A percentile compares a stretch with the other conserved stretches of the same genome.
Evolutionary conservation across 2,329 filamentous ascomycete species (phyloP).

Genomic region (Pseudonectria foliicola): DNA sequence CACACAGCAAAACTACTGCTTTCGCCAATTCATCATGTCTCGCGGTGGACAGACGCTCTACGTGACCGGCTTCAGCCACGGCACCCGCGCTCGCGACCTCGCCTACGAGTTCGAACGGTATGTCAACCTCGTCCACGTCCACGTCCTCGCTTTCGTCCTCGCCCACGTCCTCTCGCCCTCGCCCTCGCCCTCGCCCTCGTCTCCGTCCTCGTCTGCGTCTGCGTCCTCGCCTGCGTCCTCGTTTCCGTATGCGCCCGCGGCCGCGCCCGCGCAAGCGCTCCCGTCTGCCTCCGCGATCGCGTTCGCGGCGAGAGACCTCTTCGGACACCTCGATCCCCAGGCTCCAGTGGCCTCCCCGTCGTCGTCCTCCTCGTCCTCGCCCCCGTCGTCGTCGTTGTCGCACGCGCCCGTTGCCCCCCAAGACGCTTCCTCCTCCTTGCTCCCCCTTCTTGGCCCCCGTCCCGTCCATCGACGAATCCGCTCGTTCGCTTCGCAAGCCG

Average conservation of each 20-base stretch:
- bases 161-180: slow-evolving; percentile 31
- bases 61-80: slow-evolving; percentile 98
- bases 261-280: slow-evolving; percentile 11
- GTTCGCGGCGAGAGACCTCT: slow-evolving; percentile 13
- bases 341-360: slow-evolving; percentile 21
- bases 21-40: slow-evolving; percentile 58
- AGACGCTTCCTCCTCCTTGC: slow-evolving; percentile 15
- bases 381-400: slow-evolving; percentile 18
- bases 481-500: slow-evolving; percentile 21
- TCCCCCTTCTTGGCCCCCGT: slow-evolving; percentile 11
- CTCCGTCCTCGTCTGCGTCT: slow-evolving; percentile 31
- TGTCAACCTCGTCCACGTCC: slow-evolving; percentile 54
- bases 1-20: no score
- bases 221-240: slow-evolving; percentile 22
- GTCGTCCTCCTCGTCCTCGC: slow-evolving; percentile 22
- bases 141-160: slow-evolving; percentile 27
- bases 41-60: slow-evolving; percentile 91
- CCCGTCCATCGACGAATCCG: slow-evolving; percentile 20
- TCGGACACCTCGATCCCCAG: slow-evolving; percentile 18
- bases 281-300: slow-evolving; percentile 15
- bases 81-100: slow-evolving; percentile 96
- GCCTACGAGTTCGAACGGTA: slow-evolving; percentile 99
- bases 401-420: no score
- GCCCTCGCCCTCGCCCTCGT: slow-evolving; percentile 30
- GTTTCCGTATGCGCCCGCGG: slow-evolving; percentile 16